These are phyloP conservation scores for Physcomitrellopsis africana DNA, from an alignment of 225 moss, liverwort and hornwort species.

Conservation along the genomic window DNA sequence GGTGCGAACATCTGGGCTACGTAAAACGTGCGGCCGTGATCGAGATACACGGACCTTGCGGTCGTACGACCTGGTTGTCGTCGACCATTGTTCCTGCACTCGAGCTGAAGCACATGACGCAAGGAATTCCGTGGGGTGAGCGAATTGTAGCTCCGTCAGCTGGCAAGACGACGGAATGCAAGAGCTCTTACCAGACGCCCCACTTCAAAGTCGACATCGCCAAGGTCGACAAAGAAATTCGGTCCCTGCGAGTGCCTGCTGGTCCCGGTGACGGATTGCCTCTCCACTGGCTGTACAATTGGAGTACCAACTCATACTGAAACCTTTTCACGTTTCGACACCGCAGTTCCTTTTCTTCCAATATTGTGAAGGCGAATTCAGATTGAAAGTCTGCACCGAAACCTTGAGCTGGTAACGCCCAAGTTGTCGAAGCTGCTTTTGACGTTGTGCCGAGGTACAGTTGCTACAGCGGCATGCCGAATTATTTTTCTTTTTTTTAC, in stretches of 20 bases:
- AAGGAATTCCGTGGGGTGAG: conserved; percentile 68
- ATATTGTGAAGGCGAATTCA: too few relatives aligned
- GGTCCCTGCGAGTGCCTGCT: conserved; percentile 38
- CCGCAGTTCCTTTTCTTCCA: neutral
- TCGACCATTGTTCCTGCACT: conserved; percentile 59
- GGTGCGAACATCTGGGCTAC: conserved; percentile 92
- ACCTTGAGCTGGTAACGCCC: too few relatives aligned
- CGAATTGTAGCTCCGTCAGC: conserved; percentile 37
- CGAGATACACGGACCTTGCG: conserved; percentile 83
- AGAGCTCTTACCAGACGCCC: conserved; percentile 53
- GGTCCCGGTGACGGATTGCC: conserved; percentile 60
- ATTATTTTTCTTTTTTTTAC: too few relatives aligned
- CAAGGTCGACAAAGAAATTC: conserved; percentile 50
- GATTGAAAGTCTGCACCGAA: too few relatives aligned
- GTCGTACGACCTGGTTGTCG: conserved; percentile 66
- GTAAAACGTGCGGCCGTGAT: conserved; percentile 61
- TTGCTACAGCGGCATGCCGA: too few relatives aligned
- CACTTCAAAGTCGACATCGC: conserved; percentile 64
- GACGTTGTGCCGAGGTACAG: too few relatives aligned
- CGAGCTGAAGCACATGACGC: conserved; percentile 65
- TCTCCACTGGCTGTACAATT: conserved; percentile 68
- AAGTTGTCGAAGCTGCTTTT: too few relatives aligned
- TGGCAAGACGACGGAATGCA: conserved; percentile 76
- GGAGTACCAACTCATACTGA: conserved; percentile 32
- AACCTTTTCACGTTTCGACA: neutral